phyloP scores from a whole-genome alignment of 2,329 filamentous ascomycete species.

The Diplodia mutila region DNA sequence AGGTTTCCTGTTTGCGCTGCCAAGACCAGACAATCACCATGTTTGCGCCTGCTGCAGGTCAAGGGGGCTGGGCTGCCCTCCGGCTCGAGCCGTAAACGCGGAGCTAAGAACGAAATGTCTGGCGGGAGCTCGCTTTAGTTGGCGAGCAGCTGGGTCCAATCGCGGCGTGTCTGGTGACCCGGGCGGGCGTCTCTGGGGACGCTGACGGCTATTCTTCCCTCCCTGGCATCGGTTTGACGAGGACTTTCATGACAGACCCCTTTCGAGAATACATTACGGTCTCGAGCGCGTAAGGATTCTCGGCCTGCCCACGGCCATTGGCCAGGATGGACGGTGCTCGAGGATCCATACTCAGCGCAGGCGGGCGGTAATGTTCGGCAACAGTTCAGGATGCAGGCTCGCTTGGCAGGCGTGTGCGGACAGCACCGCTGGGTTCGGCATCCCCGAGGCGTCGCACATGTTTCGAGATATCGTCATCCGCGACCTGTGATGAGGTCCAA shows the following conservation, averaged over 20 bases:
- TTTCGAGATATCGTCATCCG: slow-evolving; percentile 10
- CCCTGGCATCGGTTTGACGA: slow-evolving; percentile 1
- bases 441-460: slow-evolving; percentile 20
- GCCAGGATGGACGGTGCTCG: background rate
- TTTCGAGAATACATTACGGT: background rate
- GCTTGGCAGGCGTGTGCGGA: slow-evolving; percentile 19
- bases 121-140: background rate
- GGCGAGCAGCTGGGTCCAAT: slow-evolving; percentile 1
- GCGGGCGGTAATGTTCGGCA: slow-evolving; percentile 2
- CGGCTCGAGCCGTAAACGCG: slow-evolving; percentile 14
- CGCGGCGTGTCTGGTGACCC: background rate
- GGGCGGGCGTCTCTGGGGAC: background rate
- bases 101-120: background rate
- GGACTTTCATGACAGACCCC: slow-evolving; percentile 5
- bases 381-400: slow-evolving; percentile 13
- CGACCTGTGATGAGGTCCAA: slow-evolving; percentile 1
- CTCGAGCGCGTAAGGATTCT: slow-evolving; percentile 1
- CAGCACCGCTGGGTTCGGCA: slow-evolving; percentile 14
- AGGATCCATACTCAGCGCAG: slow-evolving; percentile 13
- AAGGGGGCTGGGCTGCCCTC: slow-evolving; percentile 1
- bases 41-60: slow-evolving; percentile 11
- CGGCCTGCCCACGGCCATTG: background rate
- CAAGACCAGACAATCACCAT: slow-evolving; percentile 1
- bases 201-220: slow-evolving; percentile 21
- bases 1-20: background rate